These are phyloP conservation scores for Botrytis elliptica DNA, from an alignment of 2,329 filamentous ascomycete species.

Conservation along the genomic window DNA sequence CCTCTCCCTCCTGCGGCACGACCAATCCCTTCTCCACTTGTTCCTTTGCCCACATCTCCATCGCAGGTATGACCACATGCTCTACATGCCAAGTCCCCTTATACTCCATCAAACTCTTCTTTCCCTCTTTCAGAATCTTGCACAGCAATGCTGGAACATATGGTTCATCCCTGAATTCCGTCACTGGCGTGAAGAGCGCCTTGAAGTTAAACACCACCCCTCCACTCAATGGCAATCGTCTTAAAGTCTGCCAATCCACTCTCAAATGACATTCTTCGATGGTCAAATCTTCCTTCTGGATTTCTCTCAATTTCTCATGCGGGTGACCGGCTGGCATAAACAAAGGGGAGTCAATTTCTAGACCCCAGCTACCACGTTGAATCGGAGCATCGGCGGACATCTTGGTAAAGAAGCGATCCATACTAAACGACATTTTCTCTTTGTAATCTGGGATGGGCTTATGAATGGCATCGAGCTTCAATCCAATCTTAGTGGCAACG, in stretches of 20 bases:
- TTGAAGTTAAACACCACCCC: slow-evolving; percentile 87
- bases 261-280: slow-evolving; percentile 64
- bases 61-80: slow-evolving; percentile 64
- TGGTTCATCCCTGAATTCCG: slow-evolving; percentile 68
- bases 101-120: slow-evolving; percentile 70
- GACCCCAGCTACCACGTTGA: slow-evolving; percentile 80
- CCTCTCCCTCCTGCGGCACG: slow-evolving; percentile 38
- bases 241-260: slow-evolving; percentile 86
- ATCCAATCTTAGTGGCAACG: slow-evolving; percentile 69
- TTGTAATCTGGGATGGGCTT: slow-evolving; percentile 76
- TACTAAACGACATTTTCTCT: slow-evolving; percentile 82
- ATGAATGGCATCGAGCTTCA: slow-evolving; percentile 70
- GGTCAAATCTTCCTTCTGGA: slow-evolving; percentile 56
- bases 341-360: slow-evolving; percentile 73
- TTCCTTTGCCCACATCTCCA: slow-evolving; percentile 63
- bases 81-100: slow-evolving; percentile 81
- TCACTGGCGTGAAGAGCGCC: slow-evolving; percentile 73
- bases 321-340: slow-evolving; percentile 70
- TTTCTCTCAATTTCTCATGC: slow-evolving; percentile 58
- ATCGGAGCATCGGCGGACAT: slow-evolving; percentile 73
- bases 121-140: slow-evolving; percentile 70
- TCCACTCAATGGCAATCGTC: slow-evolving; percentile 72
- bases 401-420: slow-evolving; percentile 82
- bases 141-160: slow-evolving; percentile 67
- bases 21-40: slow-evolving; percentile 64